Conservation (phyloP, 2,329 filamentous ascomycete species). For the Penicillium occitanis region DNA sequence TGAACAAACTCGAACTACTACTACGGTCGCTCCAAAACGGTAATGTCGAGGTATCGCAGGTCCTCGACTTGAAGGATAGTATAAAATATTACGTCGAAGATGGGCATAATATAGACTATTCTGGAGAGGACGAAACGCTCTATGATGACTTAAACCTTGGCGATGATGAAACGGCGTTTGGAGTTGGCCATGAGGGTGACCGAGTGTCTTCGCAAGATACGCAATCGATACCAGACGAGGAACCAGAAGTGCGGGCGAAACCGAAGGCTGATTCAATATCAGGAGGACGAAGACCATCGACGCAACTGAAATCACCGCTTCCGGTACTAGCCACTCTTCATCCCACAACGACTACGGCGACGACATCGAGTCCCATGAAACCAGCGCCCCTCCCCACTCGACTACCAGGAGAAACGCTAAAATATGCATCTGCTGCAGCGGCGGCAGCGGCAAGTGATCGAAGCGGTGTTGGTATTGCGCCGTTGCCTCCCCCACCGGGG, state of each 20-base stretch:
- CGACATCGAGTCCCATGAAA: slow-evolving; percentile 73
- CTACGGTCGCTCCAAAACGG: slow-evolving; percentile 90
- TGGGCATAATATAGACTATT: slow-evolving; percentile 82
- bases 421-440: slow-evolving; percentile 94
- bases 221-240: slow-evolving; percentile 86
- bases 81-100: slow-evolving; percentile 95
- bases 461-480: slow-evolving; percentile 84
- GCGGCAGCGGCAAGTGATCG: slow-evolving; percentile 90
- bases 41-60: slow-evolving; percentile 80
- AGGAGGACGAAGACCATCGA: slow-evolving; percentile 69
- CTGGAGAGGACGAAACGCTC: slow-evolving; percentile 82
- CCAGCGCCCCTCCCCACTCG: slow-evolving; percentile 82
- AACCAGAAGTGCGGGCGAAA: slow-evolving; percentile 61
- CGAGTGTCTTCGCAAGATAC: slow-evolving; percentile 92
- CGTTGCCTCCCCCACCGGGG: slow-evolving; percentile 85
- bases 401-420: slow-evolving; percentile 83
- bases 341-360: slow-evolving; percentile 50
- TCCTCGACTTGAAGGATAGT: slow-evolving; percentile 83
- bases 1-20: slow-evolving; percentile 86
- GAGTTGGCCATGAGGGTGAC: slow-evolving; percentile 77
- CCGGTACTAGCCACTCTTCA: slow-evolving; percentile 91
- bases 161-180: slow-evolving; percentile 86
- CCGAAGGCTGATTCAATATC: slow-evolving; percentile 59
- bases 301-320: slow-evolving; percentile 88
- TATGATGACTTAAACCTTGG: slow-evolving; percentile 93